phyloP scores from a whole-genome alignment of 768 basidiomycete genomes.

The Mrakia hoshinonis region DNA sequence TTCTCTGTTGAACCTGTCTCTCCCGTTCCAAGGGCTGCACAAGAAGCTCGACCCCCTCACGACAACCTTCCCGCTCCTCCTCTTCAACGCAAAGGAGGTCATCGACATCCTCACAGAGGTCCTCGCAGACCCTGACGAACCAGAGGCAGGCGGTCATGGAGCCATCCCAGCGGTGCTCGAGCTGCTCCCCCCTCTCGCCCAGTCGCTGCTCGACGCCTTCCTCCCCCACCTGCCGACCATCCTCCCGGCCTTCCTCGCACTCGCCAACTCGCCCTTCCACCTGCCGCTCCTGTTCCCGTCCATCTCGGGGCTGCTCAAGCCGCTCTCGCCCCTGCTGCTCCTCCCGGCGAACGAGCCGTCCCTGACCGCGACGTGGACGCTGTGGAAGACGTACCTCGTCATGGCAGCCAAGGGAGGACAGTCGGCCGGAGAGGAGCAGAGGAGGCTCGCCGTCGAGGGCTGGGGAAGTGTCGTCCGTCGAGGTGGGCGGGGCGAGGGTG shows the following conservation, averaged over 20 bases:
- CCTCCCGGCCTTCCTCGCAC: slow-evolving; percentile 13
- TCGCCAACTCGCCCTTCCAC: slow-evolving; percentile 23
- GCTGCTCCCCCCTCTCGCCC: slow-evolving; percentile 21
- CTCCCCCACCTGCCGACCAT: slow-evolving; percentile 32
- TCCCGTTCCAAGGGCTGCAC: slow-evolving; percentile 37
- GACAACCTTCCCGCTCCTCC: slow-evolving; percentile 38
- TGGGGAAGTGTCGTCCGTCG: slow-evolving; percentile 73
- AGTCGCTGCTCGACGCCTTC: slow-evolving; percentile 25
- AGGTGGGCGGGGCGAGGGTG: slow-evolving; percentile 51
- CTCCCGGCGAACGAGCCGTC: slow-evolving; percentile 11
- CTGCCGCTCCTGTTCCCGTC: slow-evolving; percentile 38
- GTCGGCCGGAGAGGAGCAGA: slow-evolving; percentile 58
- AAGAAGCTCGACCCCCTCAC: slow-evolving; percentile 35
- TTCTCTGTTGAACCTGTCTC: slow-evolving; percentile 38
- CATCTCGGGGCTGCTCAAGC: slow-evolving; percentile 37
- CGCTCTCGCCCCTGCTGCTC: slow-evolving; percentile 33
- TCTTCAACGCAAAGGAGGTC: slow-evolving; percentile 37
- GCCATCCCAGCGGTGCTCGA: slow-evolving; percentile 35
- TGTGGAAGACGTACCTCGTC: slow-evolving; percentile 35
- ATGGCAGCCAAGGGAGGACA: slow-evolving; percentile 34
- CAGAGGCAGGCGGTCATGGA: slow-evolving; percentile 36
- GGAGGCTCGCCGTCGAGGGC: slow-evolving; percentile 59
- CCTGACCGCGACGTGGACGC: slow-evolving; percentile 33
- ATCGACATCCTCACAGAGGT: slow-evolving; percentile 33
- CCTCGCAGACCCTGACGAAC: slow-evolving; percentile 33